Conservation (phyloP, 352 stramenopile genomes). For the Phytophthora constricta region DNA sequence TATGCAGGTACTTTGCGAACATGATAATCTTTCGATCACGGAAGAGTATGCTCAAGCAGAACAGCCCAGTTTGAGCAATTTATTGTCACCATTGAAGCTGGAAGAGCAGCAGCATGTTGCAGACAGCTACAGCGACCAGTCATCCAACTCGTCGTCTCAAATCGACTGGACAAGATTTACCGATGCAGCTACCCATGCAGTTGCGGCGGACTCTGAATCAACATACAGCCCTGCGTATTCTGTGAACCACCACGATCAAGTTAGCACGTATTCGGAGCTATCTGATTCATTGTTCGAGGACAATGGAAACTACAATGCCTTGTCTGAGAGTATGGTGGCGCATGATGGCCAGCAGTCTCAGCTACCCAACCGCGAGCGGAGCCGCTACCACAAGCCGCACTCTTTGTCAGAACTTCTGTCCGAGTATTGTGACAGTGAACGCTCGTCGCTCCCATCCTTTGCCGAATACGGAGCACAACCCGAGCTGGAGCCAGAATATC, state of each 20-base stretch:
- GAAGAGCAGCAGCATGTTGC: slow-evolving; percentile 36
- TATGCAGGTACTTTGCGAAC: slow-evolving; percentile 5
- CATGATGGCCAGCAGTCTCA: slow-evolving; percentile 23
- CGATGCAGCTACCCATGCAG: not conserved
- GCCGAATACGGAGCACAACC: slow-evolving; percentile 36
- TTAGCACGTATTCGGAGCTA: slow-evolving; percentile 32
- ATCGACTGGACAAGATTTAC: slow-evolving; percentile 37
- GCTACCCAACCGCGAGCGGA: slow-evolving; percentile 31
- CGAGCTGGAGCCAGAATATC: slow-evolving; percentile 47
- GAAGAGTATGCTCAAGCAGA: slow-evolving; percentile 21
- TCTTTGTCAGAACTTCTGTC: slow-evolving; percentile 72
- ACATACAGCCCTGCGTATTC: slow-evolving; percentile 29
- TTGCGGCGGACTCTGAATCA: slow-evolving; percentile 22
- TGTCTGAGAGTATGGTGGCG: slow-evolving; percentile 34
- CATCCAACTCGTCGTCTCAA: slow-evolving; percentile 40
- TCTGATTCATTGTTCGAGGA: slow-evolving; percentile 43
- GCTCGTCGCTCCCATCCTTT: slow-evolving; percentile 39
- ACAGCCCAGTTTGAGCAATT: slow-evolving; percentile 31
- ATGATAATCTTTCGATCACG: slow-evolving; percentile 3
- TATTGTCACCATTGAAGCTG: slow-evolving; percentile 35
- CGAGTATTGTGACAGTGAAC: slow-evolving; percentile 51
- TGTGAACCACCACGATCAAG: slow-evolving; percentile 20
- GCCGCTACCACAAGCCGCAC: slow-evolving; percentile 44
- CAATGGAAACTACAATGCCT: slow-evolving; percentile 19
- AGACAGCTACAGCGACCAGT: slow-evolving; percentile 43